Evolutionary conservation across 352 stramenopile species (phyloP).

Genomic region (Aphanomyces euteiches): DNA sequence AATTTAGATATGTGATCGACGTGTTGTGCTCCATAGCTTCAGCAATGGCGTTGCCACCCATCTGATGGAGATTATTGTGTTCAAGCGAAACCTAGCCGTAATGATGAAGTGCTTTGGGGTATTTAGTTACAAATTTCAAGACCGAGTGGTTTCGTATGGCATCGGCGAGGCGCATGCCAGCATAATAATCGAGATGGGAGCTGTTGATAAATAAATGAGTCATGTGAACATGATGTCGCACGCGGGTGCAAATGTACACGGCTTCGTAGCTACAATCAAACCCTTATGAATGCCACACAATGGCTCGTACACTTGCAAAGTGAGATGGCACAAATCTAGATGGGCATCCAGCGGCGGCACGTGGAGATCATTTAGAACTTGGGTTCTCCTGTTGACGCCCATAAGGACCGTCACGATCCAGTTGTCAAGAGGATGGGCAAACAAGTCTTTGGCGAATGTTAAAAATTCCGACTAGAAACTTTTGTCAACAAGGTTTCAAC

Average conservation of each 20-base stretch:
- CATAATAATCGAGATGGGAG: slow-evolving; percentile 51
- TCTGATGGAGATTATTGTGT: slow-evolving; percentile 52
- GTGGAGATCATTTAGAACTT: slow-evolving; percentile 54
- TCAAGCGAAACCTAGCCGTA: slow-evolving; percentile 48
- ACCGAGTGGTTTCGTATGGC: slow-evolving; percentile 60
- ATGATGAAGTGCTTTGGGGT: neutral
- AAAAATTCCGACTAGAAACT: neutral
- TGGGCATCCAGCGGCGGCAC: slow-evolving; percentile 22
- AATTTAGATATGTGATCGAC: slow-evolving; percentile 60
- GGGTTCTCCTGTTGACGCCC: slow-evolving; percentile 54
- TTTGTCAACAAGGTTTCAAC: too few relatives aligned
- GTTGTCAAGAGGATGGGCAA: slow-evolving; percentile 49
- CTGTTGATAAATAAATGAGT: slow-evolving; percentile 54
- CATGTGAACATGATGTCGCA: slow-evolving; percentile 67
- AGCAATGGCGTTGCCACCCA: slow-evolving; percentile 50
- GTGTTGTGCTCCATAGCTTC: slow-evolving; percentile 59
- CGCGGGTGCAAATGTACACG: slow-evolving; percentile 60
- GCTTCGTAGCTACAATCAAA: slow-evolving; percentile 54
- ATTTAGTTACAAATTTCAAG: slow-evolving; percentile 37
- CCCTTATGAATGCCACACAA: slow-evolving; percentile 41
- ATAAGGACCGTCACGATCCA: slow-evolving; percentile 71
- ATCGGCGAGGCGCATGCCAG: slow-evolving; percentile 54
- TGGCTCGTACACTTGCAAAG: slow-evolving; percentile 20
- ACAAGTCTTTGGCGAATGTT: slow-evolving; percentile 12
- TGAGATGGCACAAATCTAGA: slow-evolving; percentile 20